Conservation (phyloP, 306 rosid species). For the Corylus heterophylla region DNA sequence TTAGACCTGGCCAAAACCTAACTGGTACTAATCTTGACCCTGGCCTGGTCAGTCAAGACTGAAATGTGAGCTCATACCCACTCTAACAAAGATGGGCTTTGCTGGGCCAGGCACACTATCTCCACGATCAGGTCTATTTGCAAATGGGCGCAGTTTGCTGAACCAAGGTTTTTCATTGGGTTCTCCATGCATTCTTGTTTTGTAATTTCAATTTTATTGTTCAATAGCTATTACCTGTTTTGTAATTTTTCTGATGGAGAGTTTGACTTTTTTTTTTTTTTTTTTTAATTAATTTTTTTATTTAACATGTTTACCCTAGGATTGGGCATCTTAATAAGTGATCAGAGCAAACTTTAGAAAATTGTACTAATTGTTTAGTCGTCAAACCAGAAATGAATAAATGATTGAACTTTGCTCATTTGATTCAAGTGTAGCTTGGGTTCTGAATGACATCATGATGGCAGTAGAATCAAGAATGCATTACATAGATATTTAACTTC, state of each 20-base stretch:
- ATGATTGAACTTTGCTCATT: background rate
- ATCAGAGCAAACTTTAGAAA: too few species aligned
- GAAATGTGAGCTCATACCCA: background rate
- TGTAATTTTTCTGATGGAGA: too few species aligned
- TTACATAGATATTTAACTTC: background rate
- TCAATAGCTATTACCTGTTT: too few species aligned
- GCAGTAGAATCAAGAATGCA: background rate
- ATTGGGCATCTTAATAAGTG: background rate
- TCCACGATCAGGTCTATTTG: background rate
- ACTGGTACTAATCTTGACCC: background rate
- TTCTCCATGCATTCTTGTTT: too few species aligned
- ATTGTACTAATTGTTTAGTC: too few species aligned
- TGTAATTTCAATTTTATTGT: too few species aligned
- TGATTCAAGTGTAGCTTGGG: background rate
- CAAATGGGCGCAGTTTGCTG: background rate
- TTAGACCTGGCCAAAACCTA: background rate
- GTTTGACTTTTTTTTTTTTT: too few species aligned
- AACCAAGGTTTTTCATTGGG: background rate
- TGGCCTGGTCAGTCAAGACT: background rate
- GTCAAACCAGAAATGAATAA: too few species aligned
- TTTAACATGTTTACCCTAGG: too few species aligned
- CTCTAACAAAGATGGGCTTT: background rate
- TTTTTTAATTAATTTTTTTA: too few species aligned
- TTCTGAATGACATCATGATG: background rate
- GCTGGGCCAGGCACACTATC: background rate